Evolutionary conservation across 2,329 filamentous ascomycete species (phyloP), one percentile per base, ranked within the genome.

Genomic region (Hyphodiscus sp.): DNA sequence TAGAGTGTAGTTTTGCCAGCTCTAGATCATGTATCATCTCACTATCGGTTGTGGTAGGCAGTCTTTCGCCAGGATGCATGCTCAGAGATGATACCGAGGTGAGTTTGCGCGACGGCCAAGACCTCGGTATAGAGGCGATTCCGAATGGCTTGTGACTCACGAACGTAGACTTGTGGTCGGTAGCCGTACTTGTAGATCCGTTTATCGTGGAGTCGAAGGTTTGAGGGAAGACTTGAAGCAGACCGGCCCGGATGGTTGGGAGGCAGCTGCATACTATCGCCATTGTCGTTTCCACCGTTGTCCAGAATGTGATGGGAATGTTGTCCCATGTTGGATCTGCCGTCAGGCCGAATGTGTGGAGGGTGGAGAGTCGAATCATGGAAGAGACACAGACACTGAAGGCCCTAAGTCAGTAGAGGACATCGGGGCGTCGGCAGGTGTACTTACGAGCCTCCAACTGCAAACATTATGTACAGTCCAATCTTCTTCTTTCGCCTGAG

Each of bases 401-500:
- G 4, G 23, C 8, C 23, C 8, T 8, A 8, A 8, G 23, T 26
- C 3, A 26, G 23, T 26, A 26, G 23, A 26, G 23, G 23, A 26
- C 23, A 4, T 26, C 23, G 23, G 23, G 8, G 8, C 23, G 23
- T 3, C 3, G 23, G 18, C 41, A 53, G 29, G n/a, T 47, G 6
- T 26, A 55, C 69, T 64, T 49, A 71, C 69, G 72, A 71, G 1
- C 69, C 64, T 41, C 75, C 74, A 1, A 76, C 67, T 3, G 68
- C 63, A 45, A 77, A 75, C 70, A 77, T 76, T 33, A 73, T 57
- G 0, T 64, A 60, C 0, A 76, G 68, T 3, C 69, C 69, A 23
- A 73, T 54, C 61, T 76, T 77, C 61, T 74, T 74, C 61, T 69
- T 71, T 60, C 67, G 70, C 16, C 69, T 67, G 1, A 71, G 49